Percentiles rank a stretch among this genome's conserved stretches.
phyloP scores from a whole-genome alignment of 139 green algal species.

The Spirogloea muscicola region DNA sequence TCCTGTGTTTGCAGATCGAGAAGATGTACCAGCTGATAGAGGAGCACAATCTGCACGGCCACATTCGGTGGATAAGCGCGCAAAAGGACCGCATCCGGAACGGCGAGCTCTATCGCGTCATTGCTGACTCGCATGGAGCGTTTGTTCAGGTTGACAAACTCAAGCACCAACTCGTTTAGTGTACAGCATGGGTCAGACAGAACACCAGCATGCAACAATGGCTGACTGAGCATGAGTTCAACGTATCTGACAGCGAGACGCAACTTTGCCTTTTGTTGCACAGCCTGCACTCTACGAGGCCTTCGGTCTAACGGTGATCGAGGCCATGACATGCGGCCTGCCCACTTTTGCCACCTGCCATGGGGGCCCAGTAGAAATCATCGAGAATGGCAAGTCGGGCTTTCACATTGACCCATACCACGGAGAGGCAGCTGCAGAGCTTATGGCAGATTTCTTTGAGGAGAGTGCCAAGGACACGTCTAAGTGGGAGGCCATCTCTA shows the following conservation, averaged over 20 bases:
- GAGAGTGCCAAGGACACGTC: constrained; percentile 33
- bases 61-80: constrained; percentile 63
- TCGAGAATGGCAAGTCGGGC: constrained; percentile 61
- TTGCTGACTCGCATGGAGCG: constrained; percentile 68
- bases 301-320: constrained; percentile 79
- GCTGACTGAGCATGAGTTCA: too few species aligned
- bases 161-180: too few species aligned
- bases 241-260: too few species aligned
- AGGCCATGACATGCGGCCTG: constrained; percentile 76
- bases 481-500: constrained; percentile 34
- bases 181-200: too few species aligned
- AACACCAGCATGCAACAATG: too few species aligned
- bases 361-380: constrained; percentile 68
- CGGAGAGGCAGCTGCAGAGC: constrained; percentile 52
- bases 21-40: constrained; percentile 70
- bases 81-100: constrained; percentile 67
- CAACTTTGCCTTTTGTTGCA: too few species aligned
- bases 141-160: constrained; percentile 79
- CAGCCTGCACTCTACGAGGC: constrained; percentile 53
- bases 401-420: constrained; percentile 84
- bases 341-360: constrained; percentile 71
- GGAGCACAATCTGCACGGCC: constrained; percentile 57
- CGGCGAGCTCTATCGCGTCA: constrained; percentile 52
- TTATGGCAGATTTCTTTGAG: constrained; percentile 79
- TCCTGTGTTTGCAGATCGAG: constrained; percentile 46